Conservation (phyloP, 2,329 filamentous ascomycete species). For the Tolypocladium album region DNA sequence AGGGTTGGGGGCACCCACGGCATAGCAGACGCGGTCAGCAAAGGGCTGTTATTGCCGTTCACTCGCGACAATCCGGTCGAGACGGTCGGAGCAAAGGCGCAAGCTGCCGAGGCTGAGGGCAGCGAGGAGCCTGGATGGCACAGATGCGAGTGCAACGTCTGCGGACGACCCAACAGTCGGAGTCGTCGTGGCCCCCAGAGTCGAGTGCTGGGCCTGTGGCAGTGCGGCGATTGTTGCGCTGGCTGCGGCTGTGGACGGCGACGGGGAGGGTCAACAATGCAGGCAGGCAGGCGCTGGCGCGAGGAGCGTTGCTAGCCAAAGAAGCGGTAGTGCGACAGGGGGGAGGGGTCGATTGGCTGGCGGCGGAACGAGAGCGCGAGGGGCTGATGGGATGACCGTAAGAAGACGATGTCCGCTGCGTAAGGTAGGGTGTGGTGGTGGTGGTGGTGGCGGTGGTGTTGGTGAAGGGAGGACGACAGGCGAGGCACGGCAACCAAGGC, state of each 20-base stretch:
- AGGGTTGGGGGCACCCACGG: slow-evolving; percentile 24
- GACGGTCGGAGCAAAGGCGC: slow-evolving; percentile 35
- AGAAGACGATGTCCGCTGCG: neutral
- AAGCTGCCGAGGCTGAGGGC: slow-evolving; percentile 6
- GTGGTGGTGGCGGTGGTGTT: neutral
- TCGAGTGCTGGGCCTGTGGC: neutral
- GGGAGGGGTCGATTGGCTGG: slow-evolving; percentile 7
- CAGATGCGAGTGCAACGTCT: slow-evolving; percentile 2
- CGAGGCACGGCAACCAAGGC: neutral
- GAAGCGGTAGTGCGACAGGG: slow-evolving; percentile 6
- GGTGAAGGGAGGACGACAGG: neutral
- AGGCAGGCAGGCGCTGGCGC: neutral
- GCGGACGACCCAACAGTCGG: neutral
- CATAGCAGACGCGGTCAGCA: slow-evolving; percentile 27
- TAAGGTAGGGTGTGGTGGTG: neutral
- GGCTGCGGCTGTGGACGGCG: slow-evolving; percentile 1
- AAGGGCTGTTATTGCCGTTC: slow-evolving; percentile 21
- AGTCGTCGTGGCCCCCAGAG: neutral
- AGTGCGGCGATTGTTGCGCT: slow-evolving; percentile 1
- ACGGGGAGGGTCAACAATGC: neutral
- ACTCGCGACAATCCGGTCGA: slow-evolving; percentile 34
- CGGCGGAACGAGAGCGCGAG: slow-evolving; percentile 4
- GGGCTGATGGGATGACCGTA: neutral
- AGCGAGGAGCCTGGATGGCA: slow-evolving; percentile 1
- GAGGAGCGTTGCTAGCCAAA: neutral